These are phyloP conservation scores for Vigna mungo DNA, from an alignment of 306 rosid genomes.

Conservation along the genomic window DNA sequence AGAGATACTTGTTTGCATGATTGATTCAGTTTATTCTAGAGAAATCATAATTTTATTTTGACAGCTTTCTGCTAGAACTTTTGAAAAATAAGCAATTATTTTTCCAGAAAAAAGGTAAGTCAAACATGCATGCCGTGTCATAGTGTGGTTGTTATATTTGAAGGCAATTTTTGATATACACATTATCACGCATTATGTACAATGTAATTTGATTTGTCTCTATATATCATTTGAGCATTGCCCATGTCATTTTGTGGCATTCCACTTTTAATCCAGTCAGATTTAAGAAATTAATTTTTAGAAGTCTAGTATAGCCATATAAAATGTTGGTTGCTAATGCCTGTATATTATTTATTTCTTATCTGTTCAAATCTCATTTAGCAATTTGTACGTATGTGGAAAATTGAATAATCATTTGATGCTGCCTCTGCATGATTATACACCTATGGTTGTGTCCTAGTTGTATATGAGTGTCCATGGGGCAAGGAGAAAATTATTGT, in stretches of 20 bases:
- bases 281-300: background rate
- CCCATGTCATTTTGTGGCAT: background rate
- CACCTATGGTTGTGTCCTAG: conserved; percentile 2
- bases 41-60: background rate
- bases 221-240: background rate
- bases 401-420: background rate
- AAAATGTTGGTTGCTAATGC: background rate
- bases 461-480: background rate
- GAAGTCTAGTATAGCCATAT: background rate
- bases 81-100: background rate
- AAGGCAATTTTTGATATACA: background rate
- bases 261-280: background rate
- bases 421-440: conserved; percentile 1
- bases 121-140: background rate
- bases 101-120: background rate
- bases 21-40: background rate
- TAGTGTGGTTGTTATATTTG: background rate
- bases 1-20: background rate
- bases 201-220: background rate
- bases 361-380: background rate
- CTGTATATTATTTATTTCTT: background rate
- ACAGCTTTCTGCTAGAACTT: background rate
- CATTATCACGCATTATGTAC: background rate
- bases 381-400: background rate
- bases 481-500: conserved; percentile 1